Evolutionary conservation across 2,329 filamentous ascomycete genomes (phyloP), one percentile per base, ranked within the genome.

Genomic region (Aspergillus caelatus): DNA sequence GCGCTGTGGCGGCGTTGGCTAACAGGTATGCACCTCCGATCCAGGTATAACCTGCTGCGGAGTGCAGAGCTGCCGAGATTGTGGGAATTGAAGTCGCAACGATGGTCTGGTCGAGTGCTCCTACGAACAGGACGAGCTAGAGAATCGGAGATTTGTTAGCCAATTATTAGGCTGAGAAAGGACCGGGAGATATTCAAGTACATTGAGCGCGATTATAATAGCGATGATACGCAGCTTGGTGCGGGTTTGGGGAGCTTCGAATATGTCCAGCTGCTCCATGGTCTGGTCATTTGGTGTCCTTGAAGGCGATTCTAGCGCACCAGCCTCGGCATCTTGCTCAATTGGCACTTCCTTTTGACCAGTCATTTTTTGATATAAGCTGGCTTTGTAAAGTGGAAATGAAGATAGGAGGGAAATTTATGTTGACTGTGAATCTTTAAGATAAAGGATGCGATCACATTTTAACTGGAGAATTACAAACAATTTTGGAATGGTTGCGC

Each of bases 11-110:
- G 0, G 90, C 88, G 69, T 87, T 88, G n/a, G 88, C 88, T 12
- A 94, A 85, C 3, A 93, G 81, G 74, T 91, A 94, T 0, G 91
- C 87, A 28, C 85, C 88, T 0, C 91, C 91, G 64, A 94, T 90
- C 92, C 91, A 94, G 16, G 88, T 88, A 76, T 93, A 94, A 23
- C 90, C 91, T 16, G 86, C 81, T 3, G 86, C 86, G 7, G 90
- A 91, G 52, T 87, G 72, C 65, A 94, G 86, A 63, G 90, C 82
- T 36, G 82, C 79, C 19, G 82, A 80, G 57, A 89, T 89, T 1
- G 86, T 87, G 0, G 87, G 87, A 0, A 89, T 77, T 1, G 87
- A 85, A 4, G 87, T 89, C 0, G 87, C 85, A 58, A 89, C 81
- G 66, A 89, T 89, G 0, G 86, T 87, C 62, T 76, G 72, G 53